A percentile compares a stretch with the other conserved stretches of the same genome.
phyloP scores from a whole-genome alignment of 1,139 yeast species.

The Blastobotrys arbuscula region DNA sequence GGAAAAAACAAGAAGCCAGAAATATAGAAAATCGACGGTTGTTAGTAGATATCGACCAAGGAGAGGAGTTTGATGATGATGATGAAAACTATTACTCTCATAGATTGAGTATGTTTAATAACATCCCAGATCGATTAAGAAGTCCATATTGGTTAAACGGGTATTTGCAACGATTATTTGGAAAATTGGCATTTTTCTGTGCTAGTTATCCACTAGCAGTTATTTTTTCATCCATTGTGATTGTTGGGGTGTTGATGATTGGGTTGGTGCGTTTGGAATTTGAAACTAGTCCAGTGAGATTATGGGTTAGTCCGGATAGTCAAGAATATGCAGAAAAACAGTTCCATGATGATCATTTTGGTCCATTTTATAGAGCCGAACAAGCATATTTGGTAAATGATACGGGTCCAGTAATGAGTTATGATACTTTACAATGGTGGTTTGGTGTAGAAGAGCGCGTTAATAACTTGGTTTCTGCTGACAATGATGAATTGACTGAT shows the following conservation, averaged over 20 bases:
- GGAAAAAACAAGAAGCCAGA: conserved; percentile 17
- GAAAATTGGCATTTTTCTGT: conserved; percentile 42
- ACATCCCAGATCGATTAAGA: conserved; percentile 19
- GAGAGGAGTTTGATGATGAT: conserved; percentile 26
- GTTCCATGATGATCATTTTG: conserved; percentile 73
- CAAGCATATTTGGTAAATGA: conserved; percentile 74
- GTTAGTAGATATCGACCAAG: conserved; percentile 18
- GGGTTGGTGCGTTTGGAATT: conserved; percentile 52
- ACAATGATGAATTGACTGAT: conserved; percentile 46
- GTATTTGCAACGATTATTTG: conserved; percentile 41
- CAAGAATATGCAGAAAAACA: conserved; percentile 62
- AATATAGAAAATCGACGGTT: conserved; percentile 20
- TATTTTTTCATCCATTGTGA: conserved; percentile 41
- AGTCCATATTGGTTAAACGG: conserved; percentile 42
- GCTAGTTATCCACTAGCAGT: conserved; percentile 49
- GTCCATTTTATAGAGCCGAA: conserved; percentile 87
- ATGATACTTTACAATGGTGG: conserved; percentile 83
- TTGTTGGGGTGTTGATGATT: conserved; percentile 45
- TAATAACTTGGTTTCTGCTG: conserved; percentile 24
- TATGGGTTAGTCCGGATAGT: conserved; percentile 89
- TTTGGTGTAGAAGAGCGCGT: conserved; percentile 64
- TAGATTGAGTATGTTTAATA: conserved; percentile 7
- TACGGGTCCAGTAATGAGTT: conserved; percentile 56
- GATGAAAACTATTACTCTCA: conserved; percentile 23
- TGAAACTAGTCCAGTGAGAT: conserved; percentile 71